Percentiles rank a stretch among this genome's conserved stretches.
phyloP scores from a whole-genome alignment of 352 stramenopile genomes.

The Detonula confervacea region DNA sequence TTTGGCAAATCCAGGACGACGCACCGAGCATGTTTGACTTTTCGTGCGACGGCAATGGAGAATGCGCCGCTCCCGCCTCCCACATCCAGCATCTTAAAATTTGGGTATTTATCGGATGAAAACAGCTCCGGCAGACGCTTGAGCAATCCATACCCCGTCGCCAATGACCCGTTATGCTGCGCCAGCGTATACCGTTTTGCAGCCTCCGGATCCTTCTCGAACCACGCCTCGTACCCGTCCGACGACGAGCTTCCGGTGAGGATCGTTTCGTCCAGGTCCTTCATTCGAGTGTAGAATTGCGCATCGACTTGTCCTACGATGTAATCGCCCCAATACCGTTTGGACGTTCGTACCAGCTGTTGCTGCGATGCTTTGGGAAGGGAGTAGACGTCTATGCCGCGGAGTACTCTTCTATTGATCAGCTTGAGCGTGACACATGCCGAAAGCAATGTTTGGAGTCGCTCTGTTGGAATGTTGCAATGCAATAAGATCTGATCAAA shows the following conservation, averaged over 20 bases:
- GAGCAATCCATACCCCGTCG: slow-evolving; percentile 27
- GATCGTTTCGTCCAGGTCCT: slow-evolving; percentile 24
- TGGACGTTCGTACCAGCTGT: slow-evolving; percentile 22
- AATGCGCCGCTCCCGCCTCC: slow-evolving; percentile 33
- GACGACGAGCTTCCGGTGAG: slow-evolving; percentile 5
- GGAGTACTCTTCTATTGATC: neutral
- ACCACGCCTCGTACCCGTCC: neutral
- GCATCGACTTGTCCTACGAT: slow-evolving; percentile 28
- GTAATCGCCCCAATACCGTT: slow-evolving; percentile 43
- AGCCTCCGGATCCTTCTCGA: neutral
- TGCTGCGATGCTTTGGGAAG: neutral
- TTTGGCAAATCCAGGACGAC: slow-evolving; percentile 30
- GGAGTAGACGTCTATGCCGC: neutral
- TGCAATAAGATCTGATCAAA: too few species aligned
- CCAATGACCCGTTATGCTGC: slow-evolving; percentile 43
- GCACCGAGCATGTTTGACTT: slow-evolving; percentile 5
- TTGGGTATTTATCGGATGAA: too few species aligned
- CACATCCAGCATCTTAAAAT: slow-evolving; percentile 37
- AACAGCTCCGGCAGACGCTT: slow-evolving; percentile 26
- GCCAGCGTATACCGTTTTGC: slow-evolving; percentile 20
- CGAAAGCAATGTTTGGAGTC: neutral
- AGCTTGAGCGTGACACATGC: neutral
- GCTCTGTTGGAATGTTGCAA: neutral
- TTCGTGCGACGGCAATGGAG: slow-evolving; percentile 38
- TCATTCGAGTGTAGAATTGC: slow-evolving; percentile 39